Evolutionary conservation across 148 eudicot species (phyloP), one percentile per base, ranked within the genome.

Genomic region (Diospyros kaki): DNA sequence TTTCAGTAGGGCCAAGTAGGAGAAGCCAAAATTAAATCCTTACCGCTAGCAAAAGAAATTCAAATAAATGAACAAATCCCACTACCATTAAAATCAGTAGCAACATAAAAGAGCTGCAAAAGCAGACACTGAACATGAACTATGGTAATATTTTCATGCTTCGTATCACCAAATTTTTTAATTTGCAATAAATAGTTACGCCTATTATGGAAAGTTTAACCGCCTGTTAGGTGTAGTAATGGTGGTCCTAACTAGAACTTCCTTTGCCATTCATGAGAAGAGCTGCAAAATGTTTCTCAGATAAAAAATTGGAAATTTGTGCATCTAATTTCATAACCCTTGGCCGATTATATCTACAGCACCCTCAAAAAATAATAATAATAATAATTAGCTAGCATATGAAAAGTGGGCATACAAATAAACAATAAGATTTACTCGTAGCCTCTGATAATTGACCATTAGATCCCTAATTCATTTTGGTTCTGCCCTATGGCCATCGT

Each of bases 31-130:
- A 66, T n/a, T n/a, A 44, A 46, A 8, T 48, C 9, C 55, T 45
- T 3, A 48, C 1, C 4, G 3, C 18, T 46, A 45, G 53, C 39
- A 17, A 11, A 53, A 53, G 14, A 43, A 14, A 42, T 43, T 5
- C 13, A 14, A 6, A 13, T 7, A 11, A 12, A 64, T 6, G 5
- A 59, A 59, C n/a, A 58, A 64, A 65, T 10, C 9, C 44, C 15
- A 11, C 18, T 12, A 43, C 13, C 17, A 14, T 60, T 44, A 69
- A 69, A 70, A 52, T 54, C 43, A 40, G 15, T 45, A 6, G 54
- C 72, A 18, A 10, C 28, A 69, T 28, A 53, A 53, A 69, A 59
- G 13, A 69, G 72, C 72, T 52, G 59, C 72, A 69, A 52, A 69
- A 69, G 61, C 11, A 38, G 18, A 28, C 28, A 28, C 28, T 28